phyloP scores from a whole-genome alignment of 1,139 yeast species.

The Lodderomyces pseudojiufengensis region DNA sequence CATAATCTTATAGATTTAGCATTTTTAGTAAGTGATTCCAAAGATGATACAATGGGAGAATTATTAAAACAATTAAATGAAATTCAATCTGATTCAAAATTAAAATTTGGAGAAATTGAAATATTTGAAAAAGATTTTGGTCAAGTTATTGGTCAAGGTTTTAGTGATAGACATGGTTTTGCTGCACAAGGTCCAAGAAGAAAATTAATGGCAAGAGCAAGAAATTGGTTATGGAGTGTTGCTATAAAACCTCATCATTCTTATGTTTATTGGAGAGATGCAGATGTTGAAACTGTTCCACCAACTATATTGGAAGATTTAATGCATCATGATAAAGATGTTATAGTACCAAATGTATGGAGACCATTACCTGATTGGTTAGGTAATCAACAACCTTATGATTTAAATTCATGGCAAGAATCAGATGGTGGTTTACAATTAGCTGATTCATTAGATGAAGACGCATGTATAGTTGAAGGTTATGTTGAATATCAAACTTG shows the following conservation, averaged over 20 bases:
- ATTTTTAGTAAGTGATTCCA: constrained; percentile 54
- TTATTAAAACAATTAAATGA: constrained; percentile 39
- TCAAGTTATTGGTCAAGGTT: constrained; percentile 50
- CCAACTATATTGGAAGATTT: constrained; percentile 49
- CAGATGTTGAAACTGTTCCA: constrained; percentile 52
- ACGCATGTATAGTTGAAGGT: constrained; percentile 88
- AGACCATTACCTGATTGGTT: constrained; percentile 88
- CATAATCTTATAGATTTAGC: constrained; percentile 56
- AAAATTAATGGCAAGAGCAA: constrained; percentile 52
- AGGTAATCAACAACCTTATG: constrained; percentile 87
- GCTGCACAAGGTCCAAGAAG: constrained; percentile 55
- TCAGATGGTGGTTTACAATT: constrained; percentile 77
- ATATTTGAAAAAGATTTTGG: constrained; percentile 53
- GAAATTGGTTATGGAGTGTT: constrained; percentile 52
- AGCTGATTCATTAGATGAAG: constrained; percentile 75
- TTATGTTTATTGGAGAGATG: constrained; percentile 55
- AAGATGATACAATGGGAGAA: constrained; percentile 54
- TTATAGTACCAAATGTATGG: constrained; percentile 83
- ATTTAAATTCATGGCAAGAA: constrained; percentile 88
- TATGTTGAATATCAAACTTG: constrained; percentile 90
- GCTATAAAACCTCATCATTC: constrained; percentile 52
- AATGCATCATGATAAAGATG: constrained; percentile 53
- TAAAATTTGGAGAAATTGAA: constrained; percentile 55
- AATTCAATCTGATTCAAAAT: constrained; percentile 43
- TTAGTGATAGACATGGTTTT: constrained; percentile 51